Base-by-base conservation (phyloP, 1,284 basidiomycete species). In the Fomitopsis palustris region DNA sequence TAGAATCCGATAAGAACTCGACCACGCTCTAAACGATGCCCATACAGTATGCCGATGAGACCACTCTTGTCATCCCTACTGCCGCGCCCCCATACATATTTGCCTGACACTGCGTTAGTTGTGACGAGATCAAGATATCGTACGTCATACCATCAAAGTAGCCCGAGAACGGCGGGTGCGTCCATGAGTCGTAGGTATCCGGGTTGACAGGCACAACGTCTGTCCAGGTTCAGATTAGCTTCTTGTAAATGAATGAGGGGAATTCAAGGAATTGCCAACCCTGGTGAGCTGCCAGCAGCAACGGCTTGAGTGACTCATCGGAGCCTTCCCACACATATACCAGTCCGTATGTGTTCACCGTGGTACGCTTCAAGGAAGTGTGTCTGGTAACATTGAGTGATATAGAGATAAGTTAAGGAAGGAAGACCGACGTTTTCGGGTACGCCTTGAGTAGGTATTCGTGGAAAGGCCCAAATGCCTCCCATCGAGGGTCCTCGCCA, bases 281-380 rank as follows among this genome's bases (percentile, higher is more conserved):
- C 75, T 89, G 85, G 67, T 91, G 88, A 0, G 78, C 86, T 19
- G 82, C 79, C 38, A 92, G 71, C 38, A 91, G 75, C 2, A 90
- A 67, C 0, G 89, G 90, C 69, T 90, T 87, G 61, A 89, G 74
- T 6, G 72, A 70, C 1, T 68, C 49, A 60, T 87, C 77, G 0
- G 78, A 78, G 41, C 90, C 90, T 42, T 77, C 69, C 82, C 86
- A 88, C 12, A 81, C 80, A 65, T 81, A 90, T 0, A 91, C 75
- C 17, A 91, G 70, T 0, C 84, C 90, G 60, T 85, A 85, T 0
- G 83, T 82, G 65, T 87, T 85, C 61, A 92, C 82, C 61, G 82
- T 80, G 1, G 79, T 81, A 54, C 85, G 67, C 29, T 77, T 71
- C 3, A 87, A 75, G 17, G 74, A 74, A 21, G 79, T 64, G 64